Evolutionary conservation across 306 rosid genomes (phyloP).

Genomic region (Trifolium pratense): DNA sequence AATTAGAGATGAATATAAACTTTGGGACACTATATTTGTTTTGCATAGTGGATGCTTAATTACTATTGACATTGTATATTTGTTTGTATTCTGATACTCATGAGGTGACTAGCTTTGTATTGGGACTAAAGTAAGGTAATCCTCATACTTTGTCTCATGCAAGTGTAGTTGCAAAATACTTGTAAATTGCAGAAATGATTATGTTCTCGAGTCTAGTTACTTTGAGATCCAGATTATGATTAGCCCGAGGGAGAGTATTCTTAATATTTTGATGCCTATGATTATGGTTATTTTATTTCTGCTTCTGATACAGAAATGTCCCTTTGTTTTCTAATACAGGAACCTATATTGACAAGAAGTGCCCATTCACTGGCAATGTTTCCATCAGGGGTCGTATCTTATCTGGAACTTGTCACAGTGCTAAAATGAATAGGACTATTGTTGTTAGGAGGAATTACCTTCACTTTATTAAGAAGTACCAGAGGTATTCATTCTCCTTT

Average conservation of each 20-base stretch:
- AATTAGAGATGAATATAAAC: too few relatives aligned
- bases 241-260: too few relatives aligned
- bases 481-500: constrained; percentile 50
- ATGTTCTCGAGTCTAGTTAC: too few relatives aligned
- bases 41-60: neutral
- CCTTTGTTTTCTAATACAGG: constrained; percentile 38
- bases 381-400: constrained; percentile 74
- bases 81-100: neutral
- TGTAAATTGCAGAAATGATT: too few relatives aligned
- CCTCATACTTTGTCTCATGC: too few relatives aligned
- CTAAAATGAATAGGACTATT: constrained; percentile 81
- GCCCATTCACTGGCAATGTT: constrained; percentile 73
- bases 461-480: constrained; percentile 80
- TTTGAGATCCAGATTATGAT: too few relatives aligned
- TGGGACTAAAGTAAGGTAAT: too few relatives aligned
- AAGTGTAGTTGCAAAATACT: too few relatives aligned
- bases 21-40: too few relatives aligned
- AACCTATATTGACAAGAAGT: constrained; percentile 75
- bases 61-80: neutral
- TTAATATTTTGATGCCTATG: too few relatives aligned
- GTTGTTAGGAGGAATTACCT: constrained; percentile 76
- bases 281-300: too few relatives aligned
- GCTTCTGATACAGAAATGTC: too few relatives aligned
- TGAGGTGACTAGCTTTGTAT: neutral
- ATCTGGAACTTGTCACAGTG: constrained; percentile 84